These are phyloP conservation scores for Mentha longifolia DNA, from an alignment of 257 asterid genomes.

Conservation along the genomic window DNA sequence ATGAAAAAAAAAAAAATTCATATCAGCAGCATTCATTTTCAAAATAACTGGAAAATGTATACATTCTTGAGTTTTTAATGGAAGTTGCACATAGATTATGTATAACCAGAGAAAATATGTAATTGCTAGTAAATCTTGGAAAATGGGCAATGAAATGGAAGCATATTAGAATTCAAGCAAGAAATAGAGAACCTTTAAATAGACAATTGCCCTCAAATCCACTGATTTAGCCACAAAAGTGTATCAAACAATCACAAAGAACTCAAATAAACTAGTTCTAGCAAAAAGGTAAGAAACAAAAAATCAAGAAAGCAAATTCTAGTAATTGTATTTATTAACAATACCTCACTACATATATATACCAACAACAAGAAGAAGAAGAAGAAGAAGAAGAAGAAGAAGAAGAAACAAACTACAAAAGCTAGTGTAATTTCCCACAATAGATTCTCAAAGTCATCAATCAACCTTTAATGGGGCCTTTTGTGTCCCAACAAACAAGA, in stretches of 20 bases:
- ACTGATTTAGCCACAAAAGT: background rate
- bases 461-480: constrained; percentile 8
- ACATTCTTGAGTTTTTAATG: no score
- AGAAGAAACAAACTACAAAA: background rate
- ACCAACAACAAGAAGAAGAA: background rate
- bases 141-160: background rate
- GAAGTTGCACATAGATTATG: background rate
- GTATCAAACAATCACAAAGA: background rate
- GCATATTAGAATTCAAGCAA: background rate
- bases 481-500: constrained; percentile 26
- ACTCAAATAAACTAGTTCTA: background rate
- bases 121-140: no score
- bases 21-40: background rate
- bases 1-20: background rate
- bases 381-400: no score
- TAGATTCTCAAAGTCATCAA: background rate
- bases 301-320: background rate
- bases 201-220: background rate
- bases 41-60: background rate
- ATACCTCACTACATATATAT: background rate
- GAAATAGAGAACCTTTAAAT: background rate
- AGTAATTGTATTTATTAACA: background rate
- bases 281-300: background rate
- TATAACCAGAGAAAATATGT: background rate
- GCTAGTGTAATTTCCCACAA: background rate